Conservation (phyloP, 2,329 filamentous ascomycete species). For the Fulvia fulva region DNA sequence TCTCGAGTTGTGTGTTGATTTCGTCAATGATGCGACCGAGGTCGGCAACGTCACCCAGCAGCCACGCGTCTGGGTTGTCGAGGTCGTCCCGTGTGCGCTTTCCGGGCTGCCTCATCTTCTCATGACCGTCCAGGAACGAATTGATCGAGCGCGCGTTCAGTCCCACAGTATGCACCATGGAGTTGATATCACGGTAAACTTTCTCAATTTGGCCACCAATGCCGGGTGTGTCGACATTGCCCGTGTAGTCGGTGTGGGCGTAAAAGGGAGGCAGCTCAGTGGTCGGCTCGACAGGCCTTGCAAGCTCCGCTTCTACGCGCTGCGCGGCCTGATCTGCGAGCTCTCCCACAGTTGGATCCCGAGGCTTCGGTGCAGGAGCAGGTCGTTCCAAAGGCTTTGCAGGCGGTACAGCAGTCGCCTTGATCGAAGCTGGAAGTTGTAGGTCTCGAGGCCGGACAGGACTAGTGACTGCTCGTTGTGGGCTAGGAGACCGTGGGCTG, state of each 20-base stretch:
- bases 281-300: slow-evolving; percentile 58
- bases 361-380: slow-evolving; percentile 32
- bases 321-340: slow-evolving; percentile 68
- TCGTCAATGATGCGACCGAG: slow-evolving; percentile 52
- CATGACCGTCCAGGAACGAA: slow-evolving; percentile 63
- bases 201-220: slow-evolving; percentile 47
- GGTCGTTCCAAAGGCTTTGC: slow-evolving; percentile 32
- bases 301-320: slow-evolving; percentile 60
- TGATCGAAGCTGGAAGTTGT: slow-evolving; percentile 27
- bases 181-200: slow-evolving; percentile 74
- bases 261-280: slow-evolving; percentile 65
- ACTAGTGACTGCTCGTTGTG: slow-evolving; percentile 56
- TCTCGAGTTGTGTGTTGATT: slow-evolving; percentile 62
- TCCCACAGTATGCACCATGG: slow-evolving; percentile 90
- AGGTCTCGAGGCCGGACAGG: slow-evolving; percentile 27
- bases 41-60: slow-evolving; percentile 69
- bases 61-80: slow-evolving; percentile 56
- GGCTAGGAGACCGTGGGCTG: slow-evolving; percentile 69
- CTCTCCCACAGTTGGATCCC: slow-evolving; percentile 41
- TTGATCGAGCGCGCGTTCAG: slow-evolving; percentile 70
- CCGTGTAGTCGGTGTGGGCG: slow-evolving; percentile 48
- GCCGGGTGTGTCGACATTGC: slow-evolving; percentile 39
- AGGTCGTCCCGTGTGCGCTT: slow-evolving; percentile 60
- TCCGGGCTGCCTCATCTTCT: slow-evolving; percentile 48
- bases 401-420: slow-evolving; percentile 30